Percentiles rank a stretch among this genome's conserved stretches.
Conservation (phyloP, 345 rosid genomes). For the Salix koriyanagi region DNA sequence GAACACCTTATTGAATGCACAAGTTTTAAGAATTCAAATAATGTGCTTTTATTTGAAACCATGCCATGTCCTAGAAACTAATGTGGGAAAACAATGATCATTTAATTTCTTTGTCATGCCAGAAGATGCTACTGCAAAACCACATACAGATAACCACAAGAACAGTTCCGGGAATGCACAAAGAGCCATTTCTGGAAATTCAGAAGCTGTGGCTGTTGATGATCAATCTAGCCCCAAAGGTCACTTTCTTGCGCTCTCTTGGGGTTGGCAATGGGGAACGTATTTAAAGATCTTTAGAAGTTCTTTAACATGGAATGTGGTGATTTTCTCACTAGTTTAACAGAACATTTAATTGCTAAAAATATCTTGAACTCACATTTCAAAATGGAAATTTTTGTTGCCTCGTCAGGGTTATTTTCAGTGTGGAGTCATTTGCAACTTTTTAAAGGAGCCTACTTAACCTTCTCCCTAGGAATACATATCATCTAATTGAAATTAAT, state of each 20-base stretch:
- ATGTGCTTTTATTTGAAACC: background rate
- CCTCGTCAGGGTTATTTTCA: background rate
- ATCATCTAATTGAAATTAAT: too few relatives aligned
- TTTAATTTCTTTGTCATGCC: constrained; percentile 13
- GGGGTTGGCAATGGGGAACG: background rate
- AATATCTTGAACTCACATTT: background rate
- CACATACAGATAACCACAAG: constrained; percentile 32
- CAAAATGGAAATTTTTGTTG: background rate
- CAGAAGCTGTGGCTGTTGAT: constrained; percentile 34
- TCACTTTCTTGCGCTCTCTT: constrained; percentile 14
- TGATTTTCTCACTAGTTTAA: background rate
- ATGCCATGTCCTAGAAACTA: background rate
- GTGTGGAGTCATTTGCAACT: background rate
- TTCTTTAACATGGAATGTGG: background rate
- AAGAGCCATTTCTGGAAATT: constrained; percentile 19
- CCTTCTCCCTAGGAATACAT: background rate
- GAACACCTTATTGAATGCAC: background rate
- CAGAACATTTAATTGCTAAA: background rate
- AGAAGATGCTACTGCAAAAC: constrained; percentile 47
- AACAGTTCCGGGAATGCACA: constrained; percentile 32
- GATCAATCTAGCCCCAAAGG: constrained; percentile 46
- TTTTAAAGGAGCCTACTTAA: background rate
- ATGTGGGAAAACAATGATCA: background rate
- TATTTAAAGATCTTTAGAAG: background rate
- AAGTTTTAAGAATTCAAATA: background rate